A percentile compares a stretch with the other conserved stretches of the same genome.
Conservation (phyloP, 371 early-diverging fungal species). For the Mortierella polycephala region DNA sequence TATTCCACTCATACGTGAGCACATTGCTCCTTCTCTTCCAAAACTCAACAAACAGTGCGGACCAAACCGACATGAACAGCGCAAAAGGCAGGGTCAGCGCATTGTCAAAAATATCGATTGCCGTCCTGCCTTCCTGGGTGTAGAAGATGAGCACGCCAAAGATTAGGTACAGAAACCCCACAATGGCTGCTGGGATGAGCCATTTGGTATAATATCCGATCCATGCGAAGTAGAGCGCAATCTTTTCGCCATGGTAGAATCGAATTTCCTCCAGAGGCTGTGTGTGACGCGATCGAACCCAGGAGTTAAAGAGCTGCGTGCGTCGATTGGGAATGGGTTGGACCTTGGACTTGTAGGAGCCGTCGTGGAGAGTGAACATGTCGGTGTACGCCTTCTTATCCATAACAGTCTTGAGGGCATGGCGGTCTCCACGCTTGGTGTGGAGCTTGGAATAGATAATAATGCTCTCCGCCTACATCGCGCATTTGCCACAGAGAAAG, state of each 20-base stretch:
- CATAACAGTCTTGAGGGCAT: constrained; percentile 30
- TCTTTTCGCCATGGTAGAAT: constrained; percentile 70
- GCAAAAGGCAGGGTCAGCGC: constrained; percentile 61
- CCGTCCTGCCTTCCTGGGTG: not conserved
- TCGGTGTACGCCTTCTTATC: constrained; percentile 30
- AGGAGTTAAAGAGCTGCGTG: constrained; percentile 28
- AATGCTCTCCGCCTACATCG: constrained; percentile 36
- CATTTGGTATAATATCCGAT: constrained; percentile 59
- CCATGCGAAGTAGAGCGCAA: constrained; percentile 73
- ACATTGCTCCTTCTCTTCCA: constrained; percentile 67
- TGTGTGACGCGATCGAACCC: constrained; percentile 25
- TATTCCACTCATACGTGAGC: constrained; percentile 66
- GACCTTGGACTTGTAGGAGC: constrained; percentile 55
- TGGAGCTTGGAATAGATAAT: constrained; percentile 41
- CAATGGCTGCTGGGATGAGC: constrained; percentile 56
- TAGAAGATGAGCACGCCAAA: constrained; percentile 54
- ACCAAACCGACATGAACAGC: constrained; percentile 67
- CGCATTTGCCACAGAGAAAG: too few species aligned
- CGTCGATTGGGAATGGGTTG: constrained; percentile 42
- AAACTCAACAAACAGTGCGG: constrained; percentile 67
- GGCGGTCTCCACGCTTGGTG: constrained; percentile 40
- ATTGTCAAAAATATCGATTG: constrained; percentile 62
- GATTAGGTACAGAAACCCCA: constrained; percentile 60
- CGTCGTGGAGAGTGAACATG: constrained; percentile 46
- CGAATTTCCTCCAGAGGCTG: constrained; percentile 61